Conservation (phyloP, 768 basidiomycete species). For the Cystofilobasidium ferigula region DNA sequence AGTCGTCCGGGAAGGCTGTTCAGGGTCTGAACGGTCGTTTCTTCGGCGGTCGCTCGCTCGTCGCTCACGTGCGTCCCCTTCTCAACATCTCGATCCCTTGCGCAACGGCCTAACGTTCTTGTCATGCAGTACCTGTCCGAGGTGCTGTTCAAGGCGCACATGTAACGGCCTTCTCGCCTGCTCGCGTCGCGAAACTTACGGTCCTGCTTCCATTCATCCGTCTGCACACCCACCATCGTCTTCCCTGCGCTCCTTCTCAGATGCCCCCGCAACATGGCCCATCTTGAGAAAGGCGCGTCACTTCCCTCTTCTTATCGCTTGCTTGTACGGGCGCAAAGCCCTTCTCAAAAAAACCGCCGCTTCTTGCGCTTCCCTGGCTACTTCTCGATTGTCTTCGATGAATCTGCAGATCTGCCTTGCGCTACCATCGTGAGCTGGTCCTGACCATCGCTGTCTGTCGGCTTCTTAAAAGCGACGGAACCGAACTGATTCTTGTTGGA, state of each 20-base stretch:
- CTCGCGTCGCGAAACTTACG: background rate
- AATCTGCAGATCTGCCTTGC: no score
- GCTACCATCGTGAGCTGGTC: no score
- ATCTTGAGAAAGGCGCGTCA: background rate
- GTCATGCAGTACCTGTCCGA: constrained; percentile 17
- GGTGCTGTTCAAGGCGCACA: constrained; percentile 15
- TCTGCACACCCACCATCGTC: background rate
- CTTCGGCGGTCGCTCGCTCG: constrained; percentile 86
- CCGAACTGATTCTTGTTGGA: no score
- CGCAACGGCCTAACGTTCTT: background rate
- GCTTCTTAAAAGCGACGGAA: no score
- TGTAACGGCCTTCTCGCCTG: background rate
- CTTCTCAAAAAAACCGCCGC: no score
- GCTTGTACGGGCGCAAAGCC: no score
- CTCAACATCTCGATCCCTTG: background rate
- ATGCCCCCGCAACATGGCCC: background rate
- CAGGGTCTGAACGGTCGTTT: constrained; percentile 89
- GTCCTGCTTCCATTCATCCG: background rate
- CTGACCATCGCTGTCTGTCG: no score
- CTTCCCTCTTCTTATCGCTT: background rate
- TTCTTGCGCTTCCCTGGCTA: no score
- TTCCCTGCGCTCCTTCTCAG: background rate
- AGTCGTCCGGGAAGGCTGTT: constrained; percentile 69
- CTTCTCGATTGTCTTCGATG: no score
- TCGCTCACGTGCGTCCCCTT: constrained; percentile 43